Evolutionary conservation across 257 asterid genomes (phyloP).

Genomic region (Capsicum baccatum): DNA sequence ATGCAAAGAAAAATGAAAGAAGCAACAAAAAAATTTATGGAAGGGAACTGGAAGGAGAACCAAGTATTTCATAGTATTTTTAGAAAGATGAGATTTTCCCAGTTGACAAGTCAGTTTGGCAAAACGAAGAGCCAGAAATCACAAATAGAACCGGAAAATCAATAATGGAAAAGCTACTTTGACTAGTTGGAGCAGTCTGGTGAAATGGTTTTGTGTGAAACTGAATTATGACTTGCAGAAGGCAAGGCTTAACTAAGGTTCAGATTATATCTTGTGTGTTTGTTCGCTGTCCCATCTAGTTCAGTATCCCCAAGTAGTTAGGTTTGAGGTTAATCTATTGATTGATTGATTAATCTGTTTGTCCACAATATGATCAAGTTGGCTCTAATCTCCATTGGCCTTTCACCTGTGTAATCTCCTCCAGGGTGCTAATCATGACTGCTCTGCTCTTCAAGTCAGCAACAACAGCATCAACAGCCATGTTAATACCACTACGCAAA

Average conservation of each 20-base stretch:
- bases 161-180: not conserved
- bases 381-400: constrained; percentile 28
- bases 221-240: constrained; percentile 1
- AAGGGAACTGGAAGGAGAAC: not conserved
- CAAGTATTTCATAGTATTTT: not conserved
- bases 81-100: not conserved
- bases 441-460: constrained; percentile 83
- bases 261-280: not conserved
- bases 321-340: not conserved
- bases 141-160: not conserved
- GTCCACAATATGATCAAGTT: constrained; percentile 11
- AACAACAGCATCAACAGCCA: constrained; percentile 84
- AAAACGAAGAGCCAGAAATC: not conserved
- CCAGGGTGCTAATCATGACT: constrained; percentile 85
- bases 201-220: not conserved
- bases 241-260: not conserved
- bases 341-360: not conserved
- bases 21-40: not conserved
- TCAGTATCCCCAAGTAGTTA: not conserved
- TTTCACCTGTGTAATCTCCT: constrained; percentile 86
- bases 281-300: not conserved
- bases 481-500: constrained; percentile 81
- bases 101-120: not conserved
- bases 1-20: not conserved
- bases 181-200: not conserved